Conservation (phyloP, 148 eudicot species). For the Polygonum maritimum region DNA sequence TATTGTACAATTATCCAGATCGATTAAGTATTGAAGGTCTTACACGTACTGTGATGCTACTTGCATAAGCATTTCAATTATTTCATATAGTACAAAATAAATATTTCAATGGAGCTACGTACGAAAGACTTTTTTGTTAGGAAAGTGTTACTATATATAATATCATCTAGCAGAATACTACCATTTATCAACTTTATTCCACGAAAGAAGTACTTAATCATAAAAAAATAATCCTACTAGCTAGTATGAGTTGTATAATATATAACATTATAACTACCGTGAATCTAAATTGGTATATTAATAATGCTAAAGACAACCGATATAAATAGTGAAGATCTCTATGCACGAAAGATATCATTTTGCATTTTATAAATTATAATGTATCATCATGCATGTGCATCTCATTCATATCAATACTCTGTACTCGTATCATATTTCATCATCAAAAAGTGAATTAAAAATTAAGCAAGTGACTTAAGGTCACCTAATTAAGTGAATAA, state of each 20-base stretch:
- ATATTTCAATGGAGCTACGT: neutral
- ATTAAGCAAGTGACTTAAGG: neutral
- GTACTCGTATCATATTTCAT: neutral
- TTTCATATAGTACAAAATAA: neutral
- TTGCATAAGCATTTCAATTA: neutral
- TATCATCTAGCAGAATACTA: no score
- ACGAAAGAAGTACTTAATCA: no score
- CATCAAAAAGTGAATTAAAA: neutral
- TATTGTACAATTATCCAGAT: no score
- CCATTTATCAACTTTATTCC: no score
- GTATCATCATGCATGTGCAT: neutral
- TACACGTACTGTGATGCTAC: neutral
- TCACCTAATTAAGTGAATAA: neutral
- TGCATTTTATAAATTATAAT: neutral
- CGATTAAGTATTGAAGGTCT: neutral
- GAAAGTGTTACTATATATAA: no score
- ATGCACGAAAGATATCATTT: neutral
- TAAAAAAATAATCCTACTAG: no score
- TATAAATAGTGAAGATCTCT: slow-evolving; percentile 1
- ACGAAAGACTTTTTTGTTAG: no score
- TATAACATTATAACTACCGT: neutral
- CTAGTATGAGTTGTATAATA: no score
- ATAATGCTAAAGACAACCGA: neutral
- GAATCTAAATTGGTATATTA: neutral
- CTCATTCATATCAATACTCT: neutral